Evolutionary conservation across 1,284 basidiomycete genomes (phyloP).

Genomic region (Heterobasidion parviporum): DNA sequence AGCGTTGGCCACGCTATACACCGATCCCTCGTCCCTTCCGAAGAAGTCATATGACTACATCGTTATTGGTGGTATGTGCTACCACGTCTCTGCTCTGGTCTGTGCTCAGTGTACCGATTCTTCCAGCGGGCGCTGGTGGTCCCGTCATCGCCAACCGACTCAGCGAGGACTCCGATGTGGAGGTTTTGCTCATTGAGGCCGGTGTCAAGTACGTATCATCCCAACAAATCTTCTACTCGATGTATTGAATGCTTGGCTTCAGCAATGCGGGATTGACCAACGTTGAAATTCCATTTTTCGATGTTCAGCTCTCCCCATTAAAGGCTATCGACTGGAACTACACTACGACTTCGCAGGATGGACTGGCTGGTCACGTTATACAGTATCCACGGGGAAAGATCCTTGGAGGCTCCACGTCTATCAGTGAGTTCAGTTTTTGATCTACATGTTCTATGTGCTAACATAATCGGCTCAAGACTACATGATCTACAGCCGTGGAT

Average conservation of each 20-base stretch:
- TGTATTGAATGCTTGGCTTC: neutral
- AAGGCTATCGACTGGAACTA: slow-evolving; percentile 20
- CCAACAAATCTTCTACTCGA: slow-evolving; percentile 18
- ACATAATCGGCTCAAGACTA: slow-evolving; percentile 28
- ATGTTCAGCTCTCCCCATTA: neutral
- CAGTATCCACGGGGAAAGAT: slow-evolving; percentile 24
- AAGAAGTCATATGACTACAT: slow-evolving; percentile 4
- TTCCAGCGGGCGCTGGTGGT: slow-evolving; percentile 3
- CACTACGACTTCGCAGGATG: slow-evolving; percentile 22
- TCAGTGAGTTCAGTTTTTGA: slow-evolving; percentile 28
- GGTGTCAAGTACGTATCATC: slow-evolving; percentile 4
- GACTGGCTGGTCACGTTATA: slow-evolving; percentile 19
- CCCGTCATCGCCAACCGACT: neutral
- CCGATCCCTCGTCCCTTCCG: neutral
- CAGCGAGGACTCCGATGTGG: neutral
- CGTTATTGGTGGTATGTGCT: slow-evolving; percentile 3
- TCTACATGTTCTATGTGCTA: slow-evolving; percentile 35
- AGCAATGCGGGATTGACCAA: neutral
- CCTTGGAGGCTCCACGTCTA: slow-evolving; percentile 28
- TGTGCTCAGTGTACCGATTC: neutral
- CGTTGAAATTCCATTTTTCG: neutral
- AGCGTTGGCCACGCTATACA: neutral
- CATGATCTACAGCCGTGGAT: slow-evolving; percentile 22
- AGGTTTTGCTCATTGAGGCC: slow-evolving; percentile 3
- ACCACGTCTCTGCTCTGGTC: neutral